Evolutionary conservation across 495 filamentous ascomycete genomes (phyloP).

Genomic region (Immersiella caudata): DNA sequence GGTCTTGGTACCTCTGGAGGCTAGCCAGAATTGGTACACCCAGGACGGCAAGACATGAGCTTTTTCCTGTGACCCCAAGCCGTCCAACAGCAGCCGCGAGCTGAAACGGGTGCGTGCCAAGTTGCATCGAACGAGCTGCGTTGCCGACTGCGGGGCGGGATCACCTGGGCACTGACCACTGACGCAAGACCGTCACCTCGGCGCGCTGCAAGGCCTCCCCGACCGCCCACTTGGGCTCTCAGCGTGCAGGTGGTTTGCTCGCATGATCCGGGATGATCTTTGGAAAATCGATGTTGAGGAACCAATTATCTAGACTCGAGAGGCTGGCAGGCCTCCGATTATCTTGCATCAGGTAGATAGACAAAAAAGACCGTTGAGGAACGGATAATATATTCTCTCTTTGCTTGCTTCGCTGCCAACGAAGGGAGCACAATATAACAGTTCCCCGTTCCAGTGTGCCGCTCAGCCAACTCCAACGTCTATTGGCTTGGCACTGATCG

Average conservation of each 20-base stretch:
- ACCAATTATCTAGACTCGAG: no score
- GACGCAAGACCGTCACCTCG: conserved; percentile 7
- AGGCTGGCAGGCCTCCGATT: no score
- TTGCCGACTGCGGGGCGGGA: not conserved
- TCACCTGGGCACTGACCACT: conserved; percentile 3
- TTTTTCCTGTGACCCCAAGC: not conserved
- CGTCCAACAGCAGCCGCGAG: not conserved
- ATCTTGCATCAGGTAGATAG: no score
- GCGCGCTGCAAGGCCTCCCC: conserved; percentile 3
- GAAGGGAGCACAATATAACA: not conserved
- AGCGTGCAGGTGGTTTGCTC: not conserved
- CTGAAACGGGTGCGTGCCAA: not conserved
- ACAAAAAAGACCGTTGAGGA: no score
- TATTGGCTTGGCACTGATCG: conserved; percentile 5
- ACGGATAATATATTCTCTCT: no score
- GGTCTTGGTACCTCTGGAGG: no score
- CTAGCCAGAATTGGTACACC: no score
- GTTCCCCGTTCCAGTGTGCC: not conserved
- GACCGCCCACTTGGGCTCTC: not conserved
- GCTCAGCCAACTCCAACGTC: not conserved
- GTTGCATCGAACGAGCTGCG: not conserved
- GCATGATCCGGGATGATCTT: not conserved
- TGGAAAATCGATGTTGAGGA: no score
- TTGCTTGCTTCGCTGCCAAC: no score
- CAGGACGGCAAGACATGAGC: no score